Base-by-base conservation (phyloP, 495 filamentous ascomycete species). In the Aspergillus indologenus region DNA sequence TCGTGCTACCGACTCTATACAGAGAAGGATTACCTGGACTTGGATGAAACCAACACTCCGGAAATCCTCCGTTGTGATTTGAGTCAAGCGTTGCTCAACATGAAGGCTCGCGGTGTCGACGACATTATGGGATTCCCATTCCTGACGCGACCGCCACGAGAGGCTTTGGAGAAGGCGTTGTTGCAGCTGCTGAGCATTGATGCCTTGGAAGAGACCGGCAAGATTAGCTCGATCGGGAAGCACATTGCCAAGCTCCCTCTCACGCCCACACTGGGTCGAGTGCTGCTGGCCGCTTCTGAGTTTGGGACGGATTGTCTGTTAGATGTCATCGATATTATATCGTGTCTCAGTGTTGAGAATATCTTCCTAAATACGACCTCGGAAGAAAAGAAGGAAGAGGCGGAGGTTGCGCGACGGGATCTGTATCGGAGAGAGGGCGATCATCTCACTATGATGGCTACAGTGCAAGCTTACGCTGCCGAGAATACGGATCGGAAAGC, bases 11-110 rank as follows among this genome's bases (percentile, higher is more conserved):
- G 93, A 29, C 77, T 98, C 17, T 99, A 96, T 67, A 96, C 95
- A 0, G 87, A 96, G 57, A 78, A 85, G 21, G 85, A 88, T 5
- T 98, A 91, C 72, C 65, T 82, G 8, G 70, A 70, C 0, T 71
- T 99, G 0, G 82, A 87, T n/a, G 81, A 88, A 45, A 81, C 84
- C 1, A 91, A 90, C 45, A 82, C 84, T 0, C 94, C 95, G 0
- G 95, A 98, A 69, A 97, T 99, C 12, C 77, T 98, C 11, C 83
- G 95, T 24, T 92, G 88, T 57, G 95, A 99, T 69, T 76, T 98
- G 1, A 83, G 90, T 21, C 85, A 89, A 51, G 88, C 92, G 2
- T 74, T 97, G n/a, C 76, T 99, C 17, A 95, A 87, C 1, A 93
- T 99, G 87, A 97, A 96, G 68, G 93, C 95, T 9, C 81, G 92